Conservation (phyloP, 2,329 filamentous ascomycete genomes). For the Dactylonectria estremocensis region DNA sequence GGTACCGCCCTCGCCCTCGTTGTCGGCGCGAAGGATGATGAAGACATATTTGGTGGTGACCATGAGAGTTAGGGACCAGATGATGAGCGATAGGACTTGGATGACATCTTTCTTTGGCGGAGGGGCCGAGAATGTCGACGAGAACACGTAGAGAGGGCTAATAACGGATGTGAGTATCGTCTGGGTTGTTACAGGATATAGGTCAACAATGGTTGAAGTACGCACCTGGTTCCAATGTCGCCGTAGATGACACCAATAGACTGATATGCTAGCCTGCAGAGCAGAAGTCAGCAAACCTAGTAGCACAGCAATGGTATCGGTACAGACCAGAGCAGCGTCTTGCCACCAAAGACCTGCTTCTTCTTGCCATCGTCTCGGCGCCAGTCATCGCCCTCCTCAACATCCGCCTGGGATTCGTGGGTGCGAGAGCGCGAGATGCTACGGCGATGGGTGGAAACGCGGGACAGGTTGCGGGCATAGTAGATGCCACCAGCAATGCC, state of each 20-base stretch:
- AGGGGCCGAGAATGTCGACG: conserved; percentile 70
- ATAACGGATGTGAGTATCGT: conserved; percentile 40
- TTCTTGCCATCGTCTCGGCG: conserved; percentile 7
- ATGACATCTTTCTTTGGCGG: conserved; percentile 71
- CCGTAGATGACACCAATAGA: conserved; percentile 77
- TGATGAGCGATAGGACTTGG: conserved; percentile 75
- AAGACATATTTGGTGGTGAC: conserved; percentile 78
- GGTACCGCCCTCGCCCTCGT: conserved; percentile 78
- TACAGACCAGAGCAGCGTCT: conserved; percentile 9
- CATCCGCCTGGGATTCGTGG: neutral
- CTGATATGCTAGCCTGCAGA: conserved; percentile 69
- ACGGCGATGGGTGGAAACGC: neutral
- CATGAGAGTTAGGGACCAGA: conserved; percentile 77
- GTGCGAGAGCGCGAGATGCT: conserved; percentile 16
- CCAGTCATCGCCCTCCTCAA: conserved; percentile 10
- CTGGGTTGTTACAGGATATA: neutral
- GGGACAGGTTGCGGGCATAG: conserved; percentile 4
- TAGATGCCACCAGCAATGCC: conserved; percentile 10
- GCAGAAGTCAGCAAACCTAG: conserved; percentile 3
- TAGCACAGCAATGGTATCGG: neutral
- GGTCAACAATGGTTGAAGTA: neutral
- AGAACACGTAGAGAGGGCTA: conserved; percentile 77
- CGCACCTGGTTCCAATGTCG: conserved; percentile 68
- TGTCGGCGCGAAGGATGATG: conserved; percentile 75
- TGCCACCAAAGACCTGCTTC: conserved; percentile 13